Base-by-base conservation (phyloP, 1,284 basidiomycete genomes). In the Fomes fomentarius region DNA sequence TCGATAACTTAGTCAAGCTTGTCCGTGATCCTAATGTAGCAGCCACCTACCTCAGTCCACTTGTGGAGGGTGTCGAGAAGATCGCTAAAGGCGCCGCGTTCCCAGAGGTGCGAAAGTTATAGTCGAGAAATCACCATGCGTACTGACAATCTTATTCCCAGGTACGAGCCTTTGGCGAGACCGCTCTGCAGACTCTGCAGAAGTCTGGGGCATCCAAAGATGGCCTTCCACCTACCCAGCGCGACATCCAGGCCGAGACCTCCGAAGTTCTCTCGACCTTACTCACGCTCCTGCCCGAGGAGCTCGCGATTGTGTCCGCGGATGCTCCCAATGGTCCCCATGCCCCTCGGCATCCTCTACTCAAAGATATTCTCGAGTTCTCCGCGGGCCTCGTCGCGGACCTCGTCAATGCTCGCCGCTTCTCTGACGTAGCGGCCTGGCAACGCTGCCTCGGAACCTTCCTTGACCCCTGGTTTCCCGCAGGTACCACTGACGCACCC, bases 1-100 rank as follows among this genome's bases (percentile, higher is more conserved):
- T 96, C 57, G 95, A 96, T 70, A 99, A 99, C 75, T 82, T 99
- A 52, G 96, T 98, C 74, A 99, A 98, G 76, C 89, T 99, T 52
- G 97, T 99, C 41, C 89, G 96, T 55, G 88, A 97, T 67, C 93
- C 93, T 4, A 88, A 84, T 60, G 85, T 98, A 49, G 96, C 97
- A 43, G 94, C 94, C 10, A 82, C 83, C 43, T 96, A 98, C 75
- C 83, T 98, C 28, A 92, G 91, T 61, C 82, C 87, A 43, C 86
- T 99, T 39, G 89, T 96, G 4, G 91, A 94, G 35, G 94, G 95
- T 61, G 95, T 98, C 26, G 85, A 94, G 70, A 92, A 90, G 70
- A 95, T 99, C 63, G 92, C 93, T 17, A 87, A 86, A 57, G 85
- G 91, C 19, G 96, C 96, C 48, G 93, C 94, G 38, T 99, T 99